Conservation (phyloP, 441 rosid genomes). For the Bruguiera hainesii region DNA sequence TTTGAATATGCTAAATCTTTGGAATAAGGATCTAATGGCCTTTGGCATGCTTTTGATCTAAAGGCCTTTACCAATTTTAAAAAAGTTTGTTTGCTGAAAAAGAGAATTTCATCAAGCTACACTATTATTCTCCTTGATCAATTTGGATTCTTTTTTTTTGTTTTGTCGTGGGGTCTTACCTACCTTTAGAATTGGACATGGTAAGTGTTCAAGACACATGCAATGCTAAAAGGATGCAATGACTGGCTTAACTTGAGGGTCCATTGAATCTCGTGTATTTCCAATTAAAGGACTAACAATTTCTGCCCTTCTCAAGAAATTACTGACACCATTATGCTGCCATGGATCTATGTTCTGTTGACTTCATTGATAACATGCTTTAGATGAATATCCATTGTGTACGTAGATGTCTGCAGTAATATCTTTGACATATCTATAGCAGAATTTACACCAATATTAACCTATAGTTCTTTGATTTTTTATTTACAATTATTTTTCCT, state of each 20-base stretch:
- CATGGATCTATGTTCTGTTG: background rate
- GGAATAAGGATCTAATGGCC: background rate
- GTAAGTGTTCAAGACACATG: no score
- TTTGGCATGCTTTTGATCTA: background rate
- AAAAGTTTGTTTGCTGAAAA: no score
- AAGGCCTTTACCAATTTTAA: no score
- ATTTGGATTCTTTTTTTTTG: no score
- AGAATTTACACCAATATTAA: no score
- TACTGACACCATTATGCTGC: background rate
- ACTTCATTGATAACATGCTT: constrained; percentile 2
- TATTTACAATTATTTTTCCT: no score
- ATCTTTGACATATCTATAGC: no score
- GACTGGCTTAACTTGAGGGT: background rate
- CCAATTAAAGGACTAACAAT: background rate
- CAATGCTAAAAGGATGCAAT: background rate
- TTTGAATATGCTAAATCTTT: background rate
- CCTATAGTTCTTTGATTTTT: no score
- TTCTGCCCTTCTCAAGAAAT: background rate
- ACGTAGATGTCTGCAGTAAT: background rate
- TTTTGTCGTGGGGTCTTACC: no score
- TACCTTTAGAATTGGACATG: background rate
- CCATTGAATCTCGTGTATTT: background rate
- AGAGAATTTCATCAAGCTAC: no score
- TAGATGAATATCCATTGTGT: background rate
- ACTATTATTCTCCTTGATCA: no score